Base-by-base conservation (phyloP, 306 rosid species). In the Lithocarpus polystachyus region DNA sequence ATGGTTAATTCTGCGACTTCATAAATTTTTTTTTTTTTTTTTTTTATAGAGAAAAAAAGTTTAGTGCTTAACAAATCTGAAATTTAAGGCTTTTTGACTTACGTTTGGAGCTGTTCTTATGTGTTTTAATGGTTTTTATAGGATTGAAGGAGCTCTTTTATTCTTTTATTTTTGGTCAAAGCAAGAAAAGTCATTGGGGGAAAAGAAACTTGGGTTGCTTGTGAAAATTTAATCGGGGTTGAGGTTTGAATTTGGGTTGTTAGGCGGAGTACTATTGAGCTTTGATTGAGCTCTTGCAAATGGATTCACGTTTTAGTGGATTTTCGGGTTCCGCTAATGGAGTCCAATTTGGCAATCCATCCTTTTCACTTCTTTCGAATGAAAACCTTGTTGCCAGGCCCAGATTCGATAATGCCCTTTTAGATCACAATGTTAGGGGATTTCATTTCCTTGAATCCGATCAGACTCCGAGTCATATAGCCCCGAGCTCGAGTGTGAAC, bases 231-330 rank as follows among this genome's bases (percentile, higher is more conserved):
- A 76, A 37, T 24, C 48, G 15, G 45, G 45, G 6, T 79, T 67
- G 62, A 69, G 79, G 74, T 40, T 88, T 4, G 76, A 77, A 81
- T 68, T 83, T 35, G 76, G 72, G 28, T 29, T 78, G 56, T 83
- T 77, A 4, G 57, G 14, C 56, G 52, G 40, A 9, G 11, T 40
- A 40, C 12, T 40, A 1, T 28, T 28, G 29, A 28, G 22, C 35
- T 70, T 28, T 45, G 43, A 40, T 35, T 77, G 72, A 57, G 33
- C 13, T 20, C 19, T 81, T 59, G 72, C 60, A 31, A 75, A 92
- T 86, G 98, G 92, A 92, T 91, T 89, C 82, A 33, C 79, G 79
- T 59, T 33, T 80, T 77, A 45, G 79, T 76, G 78, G 75, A 23
- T 81, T 75, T 69, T 45, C 64, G 60, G 84, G 84, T 81, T 81